Base-by-base conservation (phyloP, 2,329 filamentous ascomycete species). In the Pseudocercospora musae region DNA sequence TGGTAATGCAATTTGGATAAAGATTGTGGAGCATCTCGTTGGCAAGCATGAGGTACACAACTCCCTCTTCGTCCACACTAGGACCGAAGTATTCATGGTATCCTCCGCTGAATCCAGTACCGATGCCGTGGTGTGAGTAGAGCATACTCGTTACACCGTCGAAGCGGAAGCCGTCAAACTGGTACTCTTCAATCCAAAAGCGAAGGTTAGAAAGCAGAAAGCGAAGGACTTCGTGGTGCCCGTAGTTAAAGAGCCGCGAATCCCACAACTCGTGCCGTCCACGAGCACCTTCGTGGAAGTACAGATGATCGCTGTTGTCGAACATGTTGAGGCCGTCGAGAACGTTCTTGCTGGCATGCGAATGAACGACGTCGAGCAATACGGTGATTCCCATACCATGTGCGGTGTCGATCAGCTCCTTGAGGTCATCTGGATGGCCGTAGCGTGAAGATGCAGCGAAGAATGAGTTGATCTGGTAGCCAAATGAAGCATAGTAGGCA, bases 161-260 rank as follows among this genome's bases (percentile, higher is more conserved):
- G 72, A 99, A 99, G 46, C 95, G 87, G 84, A 98, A 99, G 23
- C 95, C 95, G 74, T 99, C 95, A 74, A 99, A 98, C 44, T 87
- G 82, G 73, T 97, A 99, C 78, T 97, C 93, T 60, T 98, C 94
- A 93, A 99, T 98, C 93, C 95, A 99, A 81, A 96, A 99, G 23
- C 94, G 86, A 62, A 99, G 79, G 75, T 99, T 99, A 76, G 93
- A 97, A 25, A 99, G 82, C 50, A 99, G 81, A 79, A 99, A 99
- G n/a, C 95, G 87, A 75, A 98, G 77, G 21, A 99, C 95, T 75
- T 99, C 95, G 72, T 98, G 92, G 72, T 87, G 87, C 29, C 93
- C 94, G 74, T 98, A 99, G 81, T 99, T 99, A 84, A 99, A 99
- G 60, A 99, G 80, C 63, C 95, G 87, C 77, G 92, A 96, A 75